These are phyloP conservation scores for Camelina sativa DNA, from an alignment of 345 rosid species.

Conservation along the genomic window DNA sequence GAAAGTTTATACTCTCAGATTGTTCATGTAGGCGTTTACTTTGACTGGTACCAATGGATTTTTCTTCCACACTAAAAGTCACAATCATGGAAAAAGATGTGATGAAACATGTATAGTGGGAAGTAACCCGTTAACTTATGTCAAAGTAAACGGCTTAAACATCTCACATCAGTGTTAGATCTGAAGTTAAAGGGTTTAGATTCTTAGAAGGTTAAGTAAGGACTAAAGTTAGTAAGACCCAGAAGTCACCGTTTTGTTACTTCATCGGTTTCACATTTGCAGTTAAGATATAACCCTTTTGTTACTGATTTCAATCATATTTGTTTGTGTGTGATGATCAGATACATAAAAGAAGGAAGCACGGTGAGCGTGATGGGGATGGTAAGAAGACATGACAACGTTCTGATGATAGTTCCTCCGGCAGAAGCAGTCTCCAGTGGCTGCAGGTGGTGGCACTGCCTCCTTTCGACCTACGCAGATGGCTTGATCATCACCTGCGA, in stretches of 20 bases:
- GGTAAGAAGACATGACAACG: slow-evolving; percentile 82
- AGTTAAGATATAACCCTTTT: neutral
- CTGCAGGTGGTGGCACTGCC: slow-evolving; percentile 77
- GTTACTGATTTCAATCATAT: neutral
- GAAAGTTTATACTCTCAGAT: neutral
- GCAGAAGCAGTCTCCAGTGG: slow-evolving; percentile 77
- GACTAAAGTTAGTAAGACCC: slow-evolving; percentile 15
- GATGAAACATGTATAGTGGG: slow-evolving; percentile 2
- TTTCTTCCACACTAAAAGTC: slow-evolving; percentile 23
- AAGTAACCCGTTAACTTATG: neutral
- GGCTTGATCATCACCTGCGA: slow-evolving; percentile 84
- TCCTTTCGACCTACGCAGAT: slow-evolving; percentile 79
- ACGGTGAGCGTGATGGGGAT: slow-evolving; percentile 97
- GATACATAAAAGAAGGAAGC: slow-evolving; percentile 95
- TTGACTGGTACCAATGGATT: slow-evolving; percentile 22
- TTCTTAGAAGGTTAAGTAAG: slow-evolving; percentile 11
- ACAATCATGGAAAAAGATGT: slow-evolving; percentile 9
- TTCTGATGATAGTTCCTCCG: slow-evolving; percentile 85
- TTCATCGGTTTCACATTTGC: slow-evolving; percentile 12
- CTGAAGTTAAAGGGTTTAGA: slow-evolving; percentile 3
- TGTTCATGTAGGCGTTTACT: slow-evolving; percentile 17
- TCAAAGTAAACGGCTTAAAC: slow-evolving; percentile 27
- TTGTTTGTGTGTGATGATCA: slow-evolving; percentile 43
- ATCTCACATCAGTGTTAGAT: slow-evolving; percentile 27
- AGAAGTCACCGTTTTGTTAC: slow-evolving; percentile 6